These are phyloP conservation scores for Trichoderma virens DNA, from an alignment of 495 filamentous ascomycete species.

Conservation along the genomic window DNA sequence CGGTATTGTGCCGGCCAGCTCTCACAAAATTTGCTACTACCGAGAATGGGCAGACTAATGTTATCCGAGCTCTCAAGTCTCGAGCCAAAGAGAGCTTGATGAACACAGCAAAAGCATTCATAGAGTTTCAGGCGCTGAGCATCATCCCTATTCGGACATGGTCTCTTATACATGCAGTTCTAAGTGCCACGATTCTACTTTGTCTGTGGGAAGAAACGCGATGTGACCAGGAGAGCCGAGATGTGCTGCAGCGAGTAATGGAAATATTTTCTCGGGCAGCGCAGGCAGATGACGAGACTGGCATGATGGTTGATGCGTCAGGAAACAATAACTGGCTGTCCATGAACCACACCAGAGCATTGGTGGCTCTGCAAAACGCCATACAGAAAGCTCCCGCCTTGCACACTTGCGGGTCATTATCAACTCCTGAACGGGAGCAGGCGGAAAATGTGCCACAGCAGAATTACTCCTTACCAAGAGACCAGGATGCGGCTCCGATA, in stretches of 20 bases:
- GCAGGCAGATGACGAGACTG: neutral
- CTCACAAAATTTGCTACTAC: neutral
- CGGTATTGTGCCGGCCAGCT: neutral
- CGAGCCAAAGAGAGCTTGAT: conserved; percentile 1
- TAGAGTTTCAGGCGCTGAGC: neutral
- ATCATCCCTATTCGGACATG: neutral
- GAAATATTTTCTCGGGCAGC: neutral
- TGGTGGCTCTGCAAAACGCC: neutral
- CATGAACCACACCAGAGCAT: neutral
- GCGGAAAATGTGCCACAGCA: neutral
- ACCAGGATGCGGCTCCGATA: neutral
- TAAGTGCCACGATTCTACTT: neutral
- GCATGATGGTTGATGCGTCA: neutral
- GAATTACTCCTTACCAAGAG: neutral
- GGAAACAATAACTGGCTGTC: neutral
- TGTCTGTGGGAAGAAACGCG: neutral
- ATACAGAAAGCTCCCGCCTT: neutral
- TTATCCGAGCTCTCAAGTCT: neutral
- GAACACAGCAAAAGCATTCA: neutral
- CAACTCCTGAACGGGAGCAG: neutral
- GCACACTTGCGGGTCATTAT: neutral
- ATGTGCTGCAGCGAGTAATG: neutral
- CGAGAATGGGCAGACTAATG: neutral
- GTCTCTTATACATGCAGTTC: neutral
- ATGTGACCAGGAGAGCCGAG: neutral